Evolutionary conservation across 2,329 filamentous ascomycete species (phyloP).

Genomic region (Drechslera avenae): DNA sequence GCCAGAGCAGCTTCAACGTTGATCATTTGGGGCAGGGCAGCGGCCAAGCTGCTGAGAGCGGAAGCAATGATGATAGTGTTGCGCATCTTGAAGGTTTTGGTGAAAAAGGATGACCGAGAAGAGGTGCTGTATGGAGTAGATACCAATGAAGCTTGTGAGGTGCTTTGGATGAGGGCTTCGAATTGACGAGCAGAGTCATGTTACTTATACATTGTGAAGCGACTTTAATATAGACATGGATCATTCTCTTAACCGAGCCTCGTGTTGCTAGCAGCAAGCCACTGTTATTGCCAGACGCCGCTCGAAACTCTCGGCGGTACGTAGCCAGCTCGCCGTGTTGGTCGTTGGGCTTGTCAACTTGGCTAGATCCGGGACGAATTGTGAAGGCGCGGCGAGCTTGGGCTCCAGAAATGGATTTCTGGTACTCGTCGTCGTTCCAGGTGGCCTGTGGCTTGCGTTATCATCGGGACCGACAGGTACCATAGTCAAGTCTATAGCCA

Average conservation of each 20-base stretch:
- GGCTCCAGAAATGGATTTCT: conserved; percentile 7
- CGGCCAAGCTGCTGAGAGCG: conserved; percentile 19
- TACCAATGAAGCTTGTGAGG: conserved; percentile 9
- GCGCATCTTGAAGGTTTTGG: conserved; percentile 28
- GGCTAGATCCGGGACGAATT: conserved; percentile 1
- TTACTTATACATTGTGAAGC: conserved; percentile 19
- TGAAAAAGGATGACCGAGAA: conserved; percentile 11
- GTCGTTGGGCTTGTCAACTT: conserved; percentile 3
- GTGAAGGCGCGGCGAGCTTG: not conserved
- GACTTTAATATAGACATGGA: conserved; percentile 3
- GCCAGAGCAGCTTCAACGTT: conserved; percentile 46
- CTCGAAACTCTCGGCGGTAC: conserved; percentile 1
- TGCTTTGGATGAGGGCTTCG: conserved; percentile 17
- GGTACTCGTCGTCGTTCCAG: conserved; percentile 1
- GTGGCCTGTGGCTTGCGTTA: conserved; percentile 18
- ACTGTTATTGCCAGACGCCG: conserved; percentile 6
- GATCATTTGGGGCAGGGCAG: conserved; percentile 38
- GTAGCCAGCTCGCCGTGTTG: conserved; percentile 1
- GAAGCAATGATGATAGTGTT: conserved; percentile 25
- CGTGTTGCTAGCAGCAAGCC: conserved; percentile 11
- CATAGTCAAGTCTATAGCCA: conserved; percentile 4
- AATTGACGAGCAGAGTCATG: conserved; percentile 13
- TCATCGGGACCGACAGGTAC: conserved; percentile 8
- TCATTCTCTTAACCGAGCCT: conserved; percentile 1
- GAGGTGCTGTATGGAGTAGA: conserved; percentile 3